Base-by-base conservation (phyloP, 768 basidiomycete genomes). In the Calocybe indica region DNA sequence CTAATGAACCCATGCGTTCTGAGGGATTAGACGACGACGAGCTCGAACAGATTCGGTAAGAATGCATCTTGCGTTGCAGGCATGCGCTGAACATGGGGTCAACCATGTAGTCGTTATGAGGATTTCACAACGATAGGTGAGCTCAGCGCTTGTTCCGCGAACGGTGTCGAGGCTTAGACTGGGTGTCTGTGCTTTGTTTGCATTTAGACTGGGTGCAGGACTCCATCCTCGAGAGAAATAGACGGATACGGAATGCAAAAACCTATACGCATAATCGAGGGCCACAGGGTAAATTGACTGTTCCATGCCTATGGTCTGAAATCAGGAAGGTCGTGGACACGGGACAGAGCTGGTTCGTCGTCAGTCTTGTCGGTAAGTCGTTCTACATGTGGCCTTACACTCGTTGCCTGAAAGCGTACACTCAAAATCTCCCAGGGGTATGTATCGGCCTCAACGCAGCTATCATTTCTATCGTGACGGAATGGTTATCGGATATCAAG, bases 401-500 rank as follows among this genome's bases (percentile, higher is more conserved):
- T 2, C 41, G 34, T 40, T 22, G 12, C 22, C 7, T 41, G 9
- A 34, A 41, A 45, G 47, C 22, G 49, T 15, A 47, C 11, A 9
- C 33, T 30, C 35, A 7, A 42, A 37, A 32, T 4, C 36, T 36
- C 38, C 34, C 59, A 95, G 95, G 95, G 8, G 75, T 92, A 22
- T 82, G 79, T 55, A 98, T 99, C 52, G 96, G 96, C 31, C 62
- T 92, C 37, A 96, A 91, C 56, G 92, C 93, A n/a, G 95, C 92
- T 7, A 64, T 98, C 45, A 93, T 96, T 44, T 92, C 93, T 30
- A 96, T 99, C 56, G 71, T 93, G 51, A 96, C 92, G 41, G 91
- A 89, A 67, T 99, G 96, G 96, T 78, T 99, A 15, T 92, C 93
- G 2, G 95, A 98, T 65, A 82, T 98, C 54, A 98, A 97, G 70